phyloP scores from a whole-genome alignment of 2,329 filamentous ascomycete genomes.

The Moelleriella libera region DNA sequence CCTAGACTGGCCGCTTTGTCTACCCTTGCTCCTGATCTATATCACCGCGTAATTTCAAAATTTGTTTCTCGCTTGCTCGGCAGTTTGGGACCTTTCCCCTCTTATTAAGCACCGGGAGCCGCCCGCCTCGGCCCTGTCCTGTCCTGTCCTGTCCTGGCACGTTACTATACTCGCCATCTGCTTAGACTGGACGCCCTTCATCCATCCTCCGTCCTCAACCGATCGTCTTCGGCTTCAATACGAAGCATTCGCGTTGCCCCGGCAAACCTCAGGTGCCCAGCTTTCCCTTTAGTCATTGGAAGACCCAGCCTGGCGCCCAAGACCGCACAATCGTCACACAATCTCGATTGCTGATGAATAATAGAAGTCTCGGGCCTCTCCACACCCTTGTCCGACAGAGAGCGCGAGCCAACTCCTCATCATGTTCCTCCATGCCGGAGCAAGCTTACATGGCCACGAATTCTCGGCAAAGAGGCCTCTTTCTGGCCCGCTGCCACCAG shows the following conservation, averaged over 20 bases:
- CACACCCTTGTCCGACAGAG: not conserved
- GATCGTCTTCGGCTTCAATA: no score
- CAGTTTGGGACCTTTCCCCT: not conserved
- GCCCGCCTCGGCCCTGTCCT: not conserved
- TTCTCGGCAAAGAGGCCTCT: conserved; percentile 28
- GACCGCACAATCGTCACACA: no score
- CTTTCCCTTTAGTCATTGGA: no score
- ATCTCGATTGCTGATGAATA: not conserved
- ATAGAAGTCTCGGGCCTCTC: not conserved
- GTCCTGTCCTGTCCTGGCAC: not conserved
- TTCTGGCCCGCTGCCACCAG: conserved; percentile 13
- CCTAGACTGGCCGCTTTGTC: not conserved
- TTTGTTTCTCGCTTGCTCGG: not conserved
- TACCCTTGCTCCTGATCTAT: not conserved
- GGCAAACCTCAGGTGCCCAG: no score
- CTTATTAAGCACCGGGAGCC: not conserved
- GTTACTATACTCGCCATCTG: not conserved
- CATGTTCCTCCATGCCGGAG: conserved; percentile 47
- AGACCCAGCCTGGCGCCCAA: no score
- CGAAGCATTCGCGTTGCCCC: no score
- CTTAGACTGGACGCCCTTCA: no score
- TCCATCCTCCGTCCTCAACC: no score
- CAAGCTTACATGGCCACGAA: conserved; percentile 46
- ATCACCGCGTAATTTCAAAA: not conserved
- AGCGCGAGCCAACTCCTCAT: not conserved